Conservation (phyloP, 1,139 yeast species). For the Geotrichum reessii region DNA sequence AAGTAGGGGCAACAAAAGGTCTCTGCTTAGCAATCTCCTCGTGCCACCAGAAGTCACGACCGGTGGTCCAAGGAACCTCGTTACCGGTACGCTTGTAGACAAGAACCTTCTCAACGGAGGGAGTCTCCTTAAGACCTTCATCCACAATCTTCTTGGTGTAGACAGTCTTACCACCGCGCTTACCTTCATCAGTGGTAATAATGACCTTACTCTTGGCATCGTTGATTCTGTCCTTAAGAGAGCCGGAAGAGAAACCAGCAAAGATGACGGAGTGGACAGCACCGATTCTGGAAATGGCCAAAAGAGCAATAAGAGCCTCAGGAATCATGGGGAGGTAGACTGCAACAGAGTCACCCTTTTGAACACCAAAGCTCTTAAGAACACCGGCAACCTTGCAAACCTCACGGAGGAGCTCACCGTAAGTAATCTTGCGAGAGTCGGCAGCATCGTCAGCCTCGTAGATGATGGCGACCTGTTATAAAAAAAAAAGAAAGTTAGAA, state of each 20-base stretch:
- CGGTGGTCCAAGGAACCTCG: constrained; percentile 61
- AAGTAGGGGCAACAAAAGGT: constrained; percentile 79
- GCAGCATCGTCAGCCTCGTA: constrained; percentile 93
- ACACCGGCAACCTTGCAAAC: constrained; percentile 88
- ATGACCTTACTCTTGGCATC: constrained; percentile 87
- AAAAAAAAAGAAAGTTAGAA: not conserved
- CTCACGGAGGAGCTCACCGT: constrained; percentile 77
- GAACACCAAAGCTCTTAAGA: constrained; percentile 72
- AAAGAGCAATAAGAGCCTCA: constrained; percentile 88
- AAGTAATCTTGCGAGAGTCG: constrained; percentile 66
- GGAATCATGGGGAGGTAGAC: constrained; percentile 96
- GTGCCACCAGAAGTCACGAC: constrained; percentile 94
- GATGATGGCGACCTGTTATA: constrained; percentile 54
- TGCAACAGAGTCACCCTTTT: constrained; percentile 94
- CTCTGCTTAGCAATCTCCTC: constrained; percentile 76
- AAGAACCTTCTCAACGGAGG: constrained; percentile 72
- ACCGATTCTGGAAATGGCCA: constrained; percentile 92
- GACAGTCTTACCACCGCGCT: constrained; percentile 91
- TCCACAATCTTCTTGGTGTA: constrained; percentile 91
- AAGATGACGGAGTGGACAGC: constrained; percentile 95
- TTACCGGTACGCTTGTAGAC: constrained; percentile 85
- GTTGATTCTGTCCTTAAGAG: constrained; percentile 81
- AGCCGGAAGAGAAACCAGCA: constrained; percentile 95
- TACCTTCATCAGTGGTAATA: constrained; percentile 93
- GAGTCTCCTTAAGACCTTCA: constrained; percentile 78